Evolutionary conservation across 2,329 filamentous ascomycete species (phyloP).

Genomic region (Pseudogymnoascus sp.): DNA sequence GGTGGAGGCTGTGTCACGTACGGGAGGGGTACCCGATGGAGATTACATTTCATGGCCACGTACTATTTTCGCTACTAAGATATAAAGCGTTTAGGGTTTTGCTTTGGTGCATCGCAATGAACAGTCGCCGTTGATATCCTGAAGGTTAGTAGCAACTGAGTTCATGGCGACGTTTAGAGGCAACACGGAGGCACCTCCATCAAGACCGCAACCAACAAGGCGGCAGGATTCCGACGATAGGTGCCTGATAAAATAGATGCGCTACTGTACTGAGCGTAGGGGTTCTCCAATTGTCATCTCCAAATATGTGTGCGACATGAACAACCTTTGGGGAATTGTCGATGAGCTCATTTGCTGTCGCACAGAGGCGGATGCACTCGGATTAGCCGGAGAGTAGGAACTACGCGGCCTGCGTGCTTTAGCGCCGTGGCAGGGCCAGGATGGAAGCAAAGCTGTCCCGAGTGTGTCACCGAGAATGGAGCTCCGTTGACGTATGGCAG

Average conservation of each 20-base stretch:
- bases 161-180: background rate
- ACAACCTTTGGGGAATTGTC: background rate
- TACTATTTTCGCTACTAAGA: background rate
- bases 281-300: background rate
- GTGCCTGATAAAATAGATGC: background rate
- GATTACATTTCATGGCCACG: conserved; percentile 1
- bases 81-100: background rate
- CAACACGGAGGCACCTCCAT: background rate
- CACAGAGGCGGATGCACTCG: background rate
- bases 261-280: background rate
- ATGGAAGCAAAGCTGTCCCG: background rate
- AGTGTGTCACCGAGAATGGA: background rate
- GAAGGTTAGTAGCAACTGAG: background rate
- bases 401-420: background rate
- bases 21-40: background rate
- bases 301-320: background rate
- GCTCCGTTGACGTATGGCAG: background rate
- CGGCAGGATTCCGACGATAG: background rate
- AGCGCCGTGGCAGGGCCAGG: background rate
- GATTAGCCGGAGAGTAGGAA: background rate
- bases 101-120: background rate
- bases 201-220: background rate
- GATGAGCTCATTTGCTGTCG: conserved; percentile 2
- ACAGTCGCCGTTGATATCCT: background rate
- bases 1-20: background rate